Percentiles rank a stretch among this genome's conserved stretches.
Conservation (phyloP, 1,139 yeast genomes). For the Candida glucosophila region DNA sequence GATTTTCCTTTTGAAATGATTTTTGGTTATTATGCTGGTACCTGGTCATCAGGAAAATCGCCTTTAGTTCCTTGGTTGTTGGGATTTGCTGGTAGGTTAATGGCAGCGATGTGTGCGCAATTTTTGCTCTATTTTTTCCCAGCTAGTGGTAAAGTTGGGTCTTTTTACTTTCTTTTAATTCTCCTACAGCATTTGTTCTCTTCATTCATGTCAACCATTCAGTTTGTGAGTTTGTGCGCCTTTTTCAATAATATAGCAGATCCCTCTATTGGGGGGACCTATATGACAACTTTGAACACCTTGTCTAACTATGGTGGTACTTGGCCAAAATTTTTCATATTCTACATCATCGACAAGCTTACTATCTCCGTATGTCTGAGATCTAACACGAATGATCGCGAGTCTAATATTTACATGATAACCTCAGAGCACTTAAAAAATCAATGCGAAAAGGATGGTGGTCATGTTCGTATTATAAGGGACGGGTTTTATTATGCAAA, state of each 20-base stretch:
- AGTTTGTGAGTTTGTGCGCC: conserved; percentile 88
- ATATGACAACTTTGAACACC: conserved; percentile 93
- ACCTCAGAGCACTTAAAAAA: conserved; percentile 30
- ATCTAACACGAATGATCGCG: conserved; percentile 1
- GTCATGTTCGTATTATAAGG: conserved; percentile 41
- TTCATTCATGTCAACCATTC: conserved; percentile 90
- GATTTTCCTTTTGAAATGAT: conserved; percentile 95
- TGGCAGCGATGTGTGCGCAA: conserved; percentile 73
- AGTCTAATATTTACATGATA: conserved; percentile 5
- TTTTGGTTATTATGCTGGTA: conserved; percentile 92
- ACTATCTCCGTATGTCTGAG: conserved; percentile 53
- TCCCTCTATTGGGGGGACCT: conserved; percentile 93
- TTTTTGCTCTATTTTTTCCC: conserved; percentile 71
- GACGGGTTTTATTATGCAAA: conserved; percentile 89
- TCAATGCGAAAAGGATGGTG: conserved; percentile 46
- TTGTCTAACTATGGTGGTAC: conserved; percentile 92
- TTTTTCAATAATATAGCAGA: conserved; percentile 95
- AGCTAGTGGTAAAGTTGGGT: conserved; percentile 33
- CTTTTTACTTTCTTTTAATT: conserved; percentile 54
- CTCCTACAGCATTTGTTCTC: conserved; percentile 77
- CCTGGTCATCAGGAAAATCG: conserved; percentile 75
- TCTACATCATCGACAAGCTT: conserved; percentile 70
- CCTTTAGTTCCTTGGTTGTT: conserved; percentile 83
- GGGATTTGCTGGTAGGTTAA: conserved; percentile 79
- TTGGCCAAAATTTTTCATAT: conserved; percentile 84